A percentile compares a stretch with the other conserved stretches of the same genome.
These are phyloP conservation scores for Musa beccarii DNA, from an alignment of 176 grass and related monocot species.

Conservation along the genomic window DNA sequence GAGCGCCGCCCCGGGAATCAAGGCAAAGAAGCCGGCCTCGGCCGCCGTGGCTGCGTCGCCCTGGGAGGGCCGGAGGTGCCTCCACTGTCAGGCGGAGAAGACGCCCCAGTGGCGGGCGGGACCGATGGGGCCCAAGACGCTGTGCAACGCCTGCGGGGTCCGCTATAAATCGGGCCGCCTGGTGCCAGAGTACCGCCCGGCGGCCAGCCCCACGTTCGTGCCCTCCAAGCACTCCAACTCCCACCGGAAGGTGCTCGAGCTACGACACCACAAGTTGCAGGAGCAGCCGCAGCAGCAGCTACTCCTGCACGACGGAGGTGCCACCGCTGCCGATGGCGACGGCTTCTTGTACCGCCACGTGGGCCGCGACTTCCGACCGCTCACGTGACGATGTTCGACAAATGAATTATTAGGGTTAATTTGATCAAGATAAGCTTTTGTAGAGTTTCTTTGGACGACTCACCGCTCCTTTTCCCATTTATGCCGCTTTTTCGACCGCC, in stretches of 20 bases:
- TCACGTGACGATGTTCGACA: conserved; percentile 21
- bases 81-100: conserved; percentile 90
- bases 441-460: background rate
- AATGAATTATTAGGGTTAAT: background rate
- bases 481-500: background rate
- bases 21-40: conserved; percentile 28
- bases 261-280: conserved; percentile 64
- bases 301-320: conserved; percentile 27
- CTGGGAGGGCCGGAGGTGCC: conserved; percentile 48
- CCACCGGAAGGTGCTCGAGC: conserved; percentile 90
- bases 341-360: conserved; percentile 60
- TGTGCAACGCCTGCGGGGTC: conserved; percentile 96
- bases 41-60: conserved; percentile 7
- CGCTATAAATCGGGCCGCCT: conserved; percentile 92
- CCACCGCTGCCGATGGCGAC: conserved; percentile 22
- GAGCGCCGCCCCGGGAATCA: conserved; percentile 28
- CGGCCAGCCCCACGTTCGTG: conserved; percentile 74
- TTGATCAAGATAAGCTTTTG: background rate
- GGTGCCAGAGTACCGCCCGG: conserved; percentile 88
- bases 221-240: conserved; percentile 87
- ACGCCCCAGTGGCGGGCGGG: conserved; percentile 95
- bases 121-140: conserved; percentile 89
- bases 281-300: conserved; percentile 8
- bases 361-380: conserved; percentile 44
- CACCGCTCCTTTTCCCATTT: too few relatives aligned